phyloP scores from a whole-genome alignment of 768 basidiomycete species.

The Hygrocybe punicea region DNA sequence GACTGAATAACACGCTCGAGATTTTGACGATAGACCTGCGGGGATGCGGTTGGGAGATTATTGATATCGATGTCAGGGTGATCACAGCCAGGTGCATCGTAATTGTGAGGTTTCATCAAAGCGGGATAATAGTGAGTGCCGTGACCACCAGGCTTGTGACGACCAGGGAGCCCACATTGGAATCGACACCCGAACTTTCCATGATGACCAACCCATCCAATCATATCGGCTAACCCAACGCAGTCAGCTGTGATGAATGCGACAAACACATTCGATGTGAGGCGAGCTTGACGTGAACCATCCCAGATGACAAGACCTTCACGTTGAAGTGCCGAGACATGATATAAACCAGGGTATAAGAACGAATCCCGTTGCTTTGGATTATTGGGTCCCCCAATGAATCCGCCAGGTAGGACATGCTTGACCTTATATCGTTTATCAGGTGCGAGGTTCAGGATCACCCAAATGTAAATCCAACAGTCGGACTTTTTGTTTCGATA shows the following conservation, averaged over 20 bases:
- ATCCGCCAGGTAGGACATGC: conserved; percentile 23
- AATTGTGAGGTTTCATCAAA: conserved; percentile 25
- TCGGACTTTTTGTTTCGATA: conserved; percentile 38
- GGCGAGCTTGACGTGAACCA: conserved; percentile 11
- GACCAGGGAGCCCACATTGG: conserved; percentile 29
- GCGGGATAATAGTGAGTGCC: conserved; percentile 35
- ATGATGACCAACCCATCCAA: conserved; percentile 37
- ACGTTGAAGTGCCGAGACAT: no score
- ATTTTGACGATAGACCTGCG: no score
- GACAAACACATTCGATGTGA: conserved; percentile 19
- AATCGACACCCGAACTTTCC: conserved; percentile 36
- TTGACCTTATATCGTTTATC: conserved; percentile 22
- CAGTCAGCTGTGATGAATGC: conserved; percentile 34
- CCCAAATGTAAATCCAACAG: conserved; percentile 36
- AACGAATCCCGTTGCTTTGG: conserved; percentile 34
- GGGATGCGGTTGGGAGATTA: conserved; percentile 9
- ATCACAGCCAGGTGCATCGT: conserved; percentile 18
- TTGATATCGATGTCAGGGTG: conserved; percentile 24
- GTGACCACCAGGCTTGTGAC: conserved; percentile 23
- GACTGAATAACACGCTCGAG: neutral
- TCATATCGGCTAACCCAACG: conserved; percentile 30
- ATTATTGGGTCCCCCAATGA: conserved; percentile 30
- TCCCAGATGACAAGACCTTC: conserved; percentile 36
- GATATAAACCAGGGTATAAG: conserved; percentile 34
- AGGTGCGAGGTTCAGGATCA: conserved; percentile 30